Base-by-base conservation (phyloP, 306 rosid species). In the Malus sieversii region DNA sequence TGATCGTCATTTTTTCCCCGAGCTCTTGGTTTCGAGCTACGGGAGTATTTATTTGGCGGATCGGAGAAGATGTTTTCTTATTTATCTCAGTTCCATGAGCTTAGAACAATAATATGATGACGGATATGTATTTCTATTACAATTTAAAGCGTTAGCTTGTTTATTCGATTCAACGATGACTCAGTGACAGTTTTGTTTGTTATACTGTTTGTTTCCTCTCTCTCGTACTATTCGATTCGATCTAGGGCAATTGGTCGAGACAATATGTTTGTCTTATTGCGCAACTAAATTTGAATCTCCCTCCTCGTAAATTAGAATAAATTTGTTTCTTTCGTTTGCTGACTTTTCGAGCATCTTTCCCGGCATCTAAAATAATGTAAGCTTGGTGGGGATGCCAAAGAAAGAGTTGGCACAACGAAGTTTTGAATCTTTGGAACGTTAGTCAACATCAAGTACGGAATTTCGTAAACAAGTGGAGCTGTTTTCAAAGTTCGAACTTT, bases 91-190 rank as follows among this genome's bases (percentile, higher is more conserved):
- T 27, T 58, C 42, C 68, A 18, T 62, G 32, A 71, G 33, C 58
- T 60, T 83, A 77, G 84, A 77, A 73, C 78, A 78, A 79, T 82
- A 79, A 82, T 16, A 25, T 61, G 64, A 73, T 52, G 63, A 76
- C 60, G 68, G 18, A 52, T 68, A 30, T 57, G 75, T 55, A 48
- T 70, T 78, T 44, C 55, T 60, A 70, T 64, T 16, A 67, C 33
- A 42, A 77, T 48, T 5, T 66, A 29, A 59, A 29, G 42, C 71
- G n/a, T 79, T 66, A 72, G 74, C 61, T 5, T 64, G 77, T 76
- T 27, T 78, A 74, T 78, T 71, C 65, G 52, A 69, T 70, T 77
- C 46, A 68, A 60, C 60, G 13, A 12, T 20, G 57, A 35, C 77
- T 40, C 6, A 1, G 9, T 59, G 53, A 60, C 44, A 40, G 13